Percentiles rank a stretch among this genome's conserved stretches.
phyloP scores from a whole-genome alignment of 768 basidiomycete genomes.

The Ramaria sp. region DNA sequence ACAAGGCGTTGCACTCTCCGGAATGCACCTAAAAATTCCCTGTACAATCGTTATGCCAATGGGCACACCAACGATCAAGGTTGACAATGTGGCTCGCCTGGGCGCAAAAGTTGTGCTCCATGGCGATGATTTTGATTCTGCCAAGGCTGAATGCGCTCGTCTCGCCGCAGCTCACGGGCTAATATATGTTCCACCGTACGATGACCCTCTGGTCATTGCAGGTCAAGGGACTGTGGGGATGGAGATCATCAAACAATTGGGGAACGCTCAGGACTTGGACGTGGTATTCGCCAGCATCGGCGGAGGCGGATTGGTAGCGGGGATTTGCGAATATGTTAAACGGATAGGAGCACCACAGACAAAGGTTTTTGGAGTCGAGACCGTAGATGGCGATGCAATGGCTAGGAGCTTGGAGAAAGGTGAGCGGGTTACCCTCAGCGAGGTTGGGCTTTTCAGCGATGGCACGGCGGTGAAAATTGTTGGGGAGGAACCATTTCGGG shows the following conservation, averaged over 20 bases:
- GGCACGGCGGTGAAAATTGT: constrained; percentile 96
- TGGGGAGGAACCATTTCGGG: constrained; percentile 88
- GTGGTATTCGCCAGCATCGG: constrained; percentile 88
- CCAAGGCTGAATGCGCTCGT: constrained; percentile 87
- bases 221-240: constrained; percentile 93
- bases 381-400: constrained; percentile 93
- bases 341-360: constrained; percentile 79
- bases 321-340: constrained; percentile 86
- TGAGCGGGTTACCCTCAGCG: constrained; percentile 68
- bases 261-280: constrained; percentile 64
- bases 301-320: constrained; percentile 88
- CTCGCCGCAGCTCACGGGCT: constrained; percentile 68
- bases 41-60: constrained; percentile 99
- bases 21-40: constrained; percentile 73
- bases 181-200: constrained; percentile 91
- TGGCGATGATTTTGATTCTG: constrained; percentile 90
- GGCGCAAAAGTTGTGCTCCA: constrained; percentile 92
- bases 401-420: constrained; percentile 69
- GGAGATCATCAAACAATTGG: constrained; percentile 87
- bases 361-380: constrained; percentile 85
- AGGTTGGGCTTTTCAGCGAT: constrained; percentile 95
- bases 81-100: constrained; percentile 86
- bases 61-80: constrained; percentile 93
- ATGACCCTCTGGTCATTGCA: constrained; percentile 93
- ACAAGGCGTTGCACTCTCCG: constrained; percentile 96